phyloP scores from a whole-genome alignment of 2,329 filamentous ascomycete species.

The Nemania serpens region DNA sequence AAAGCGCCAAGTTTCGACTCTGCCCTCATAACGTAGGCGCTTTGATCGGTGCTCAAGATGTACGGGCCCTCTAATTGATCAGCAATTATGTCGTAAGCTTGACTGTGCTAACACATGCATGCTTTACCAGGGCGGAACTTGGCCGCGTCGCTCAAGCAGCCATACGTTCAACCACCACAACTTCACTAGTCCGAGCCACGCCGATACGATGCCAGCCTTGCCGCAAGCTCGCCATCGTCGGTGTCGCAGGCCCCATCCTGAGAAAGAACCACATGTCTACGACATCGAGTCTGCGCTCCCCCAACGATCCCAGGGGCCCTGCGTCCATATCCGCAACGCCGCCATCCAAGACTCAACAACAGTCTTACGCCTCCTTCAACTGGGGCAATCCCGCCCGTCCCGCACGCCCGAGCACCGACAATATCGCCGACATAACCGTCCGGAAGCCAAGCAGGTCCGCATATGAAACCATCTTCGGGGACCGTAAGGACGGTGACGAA shows the following conservation, averaged over 20 bases:
- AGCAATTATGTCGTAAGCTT: not conserved
- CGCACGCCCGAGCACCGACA: not conserved
- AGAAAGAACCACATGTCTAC: conserved; percentile 29
- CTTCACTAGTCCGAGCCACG: conserved; percentile 31
- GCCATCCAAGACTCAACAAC: not conserved
- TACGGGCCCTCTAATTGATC: conserved; percentile 7
- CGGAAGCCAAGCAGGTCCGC: conserved; percentile 31
- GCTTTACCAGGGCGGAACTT: conserved; percentile 34
- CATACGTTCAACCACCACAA: conserved; percentile 33
- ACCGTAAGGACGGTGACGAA: not conserved
- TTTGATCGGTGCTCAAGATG: conserved; percentile 26
- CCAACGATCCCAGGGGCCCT: not conserved
- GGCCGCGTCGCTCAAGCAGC: conserved; percentile 34
- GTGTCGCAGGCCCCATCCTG: conserved; percentile 1
- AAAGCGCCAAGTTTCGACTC: not conserved
- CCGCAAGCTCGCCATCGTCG: conserved; percentile 3
- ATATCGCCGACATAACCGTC: conserved; percentile 26
- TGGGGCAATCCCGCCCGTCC: conserved; percentile 24
- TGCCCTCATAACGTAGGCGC: not conserved
- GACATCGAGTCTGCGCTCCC: conserved; percentile 15
- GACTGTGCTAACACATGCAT: too few species aligned
- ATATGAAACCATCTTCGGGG: conserved; percentile 22
- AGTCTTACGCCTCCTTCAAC: conserved; percentile 4
- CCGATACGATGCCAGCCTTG: conserved; percentile 28
- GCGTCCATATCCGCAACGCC: not conserved